Percentiles rank a stretch among this genome's conserved stretches.
These are phyloP conservation scores for Cafeteria roenbergensis DNA, from an alignment of 108 stramenopile genomes.

Conservation along the genomic window DNA sequence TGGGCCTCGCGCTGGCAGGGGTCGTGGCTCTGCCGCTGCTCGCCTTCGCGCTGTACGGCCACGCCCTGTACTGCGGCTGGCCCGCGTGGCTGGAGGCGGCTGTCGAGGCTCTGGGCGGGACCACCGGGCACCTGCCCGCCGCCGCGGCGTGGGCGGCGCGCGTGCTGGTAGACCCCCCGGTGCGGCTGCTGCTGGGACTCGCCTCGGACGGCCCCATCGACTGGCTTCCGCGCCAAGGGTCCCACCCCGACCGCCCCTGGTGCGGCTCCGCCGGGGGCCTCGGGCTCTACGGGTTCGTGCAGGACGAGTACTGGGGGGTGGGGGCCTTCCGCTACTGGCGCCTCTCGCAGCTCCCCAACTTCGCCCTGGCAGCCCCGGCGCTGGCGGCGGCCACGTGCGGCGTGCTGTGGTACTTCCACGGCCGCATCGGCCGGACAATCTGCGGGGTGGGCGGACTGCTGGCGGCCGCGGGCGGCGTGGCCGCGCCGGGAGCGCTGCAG, in stretches of 20 bases:
- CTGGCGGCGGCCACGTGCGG: constrained; percentile 10
- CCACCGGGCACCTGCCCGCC: constrained; percentile 4
- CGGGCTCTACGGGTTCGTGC: constrained; percentile 27
- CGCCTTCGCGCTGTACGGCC: too few relatives aligned
- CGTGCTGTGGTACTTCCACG: background rate
- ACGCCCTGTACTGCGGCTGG: too few relatives aligned
- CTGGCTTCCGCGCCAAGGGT: constrained; percentile 4
- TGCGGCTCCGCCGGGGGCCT: constrained; percentile 16
- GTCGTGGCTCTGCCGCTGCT: too few relatives aligned
- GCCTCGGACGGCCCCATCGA: constrained; percentile 21
- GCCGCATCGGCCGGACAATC: too few relatives aligned
- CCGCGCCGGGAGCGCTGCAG: constrained; percentile 1
- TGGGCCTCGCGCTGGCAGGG: too few relatives aligned
- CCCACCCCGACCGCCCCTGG: constrained; percentile 12
- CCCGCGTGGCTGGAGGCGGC: too few relatives aligned
- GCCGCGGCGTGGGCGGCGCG: constrained; percentile 16
- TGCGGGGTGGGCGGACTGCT: too few relatives aligned
- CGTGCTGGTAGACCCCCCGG: constrained; percentile 11
- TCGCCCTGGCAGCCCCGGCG: constrained; percentile 30
- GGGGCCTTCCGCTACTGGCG: constrained; percentile 27
- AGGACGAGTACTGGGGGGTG: constrained; percentile 31
- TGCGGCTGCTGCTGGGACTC: constrained; percentile 22
- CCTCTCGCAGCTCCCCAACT: constrained; percentile 30
- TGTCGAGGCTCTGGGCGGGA: too few relatives aligned
- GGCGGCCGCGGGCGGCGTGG: too few relatives aligned